Evolutionary conservation across 2,329 filamentous ascomycete species (phyloP).

Genomic region (Hypoxylon sp.): DNA sequence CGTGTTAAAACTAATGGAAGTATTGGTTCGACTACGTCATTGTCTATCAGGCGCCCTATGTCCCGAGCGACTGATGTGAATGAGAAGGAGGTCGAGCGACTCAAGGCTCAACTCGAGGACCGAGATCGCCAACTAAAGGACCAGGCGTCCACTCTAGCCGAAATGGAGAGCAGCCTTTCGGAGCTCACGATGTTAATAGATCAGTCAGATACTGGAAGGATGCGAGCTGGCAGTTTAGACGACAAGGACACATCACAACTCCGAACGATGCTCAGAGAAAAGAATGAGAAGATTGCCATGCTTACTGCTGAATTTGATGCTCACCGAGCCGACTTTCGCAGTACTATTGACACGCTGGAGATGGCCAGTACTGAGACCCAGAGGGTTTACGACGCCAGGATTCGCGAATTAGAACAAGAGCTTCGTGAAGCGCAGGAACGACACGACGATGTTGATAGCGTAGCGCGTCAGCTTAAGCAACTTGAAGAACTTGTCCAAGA

Average conservation of each 20-base stretch:
- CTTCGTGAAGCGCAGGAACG: constrained; percentile 85
- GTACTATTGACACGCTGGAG: constrained; percentile 96
- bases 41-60: constrained; percentile 67
- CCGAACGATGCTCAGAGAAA: constrained; percentile 87
- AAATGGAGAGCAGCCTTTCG: constrained; percentile 79
- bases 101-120: constrained; percentile 83
- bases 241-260: constrained; percentile 83
- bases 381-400: constrained; percentile 93
- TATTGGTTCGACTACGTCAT: constrained; percentile 68
- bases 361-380: constrained; percentile 96
- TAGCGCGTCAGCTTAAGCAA: constrained; percentile 92
- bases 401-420: constrained; percentile 87
- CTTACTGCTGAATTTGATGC: constrained; percentile 95
- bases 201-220: constrained; percentile 62
- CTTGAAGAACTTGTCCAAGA: constrained; percentile 97
- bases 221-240: constrained; percentile 66
- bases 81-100: constrained; percentile 80
- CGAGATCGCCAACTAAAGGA: constrained; percentile 90
- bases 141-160: constrained; percentile 83
- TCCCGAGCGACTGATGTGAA: constrained; percentile 66
- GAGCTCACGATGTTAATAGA: constrained; percentile 75
- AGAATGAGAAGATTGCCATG: constrained; percentile 96
- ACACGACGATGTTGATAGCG: constrained; percentile 90
- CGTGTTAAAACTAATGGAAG: constrained; percentile 69
- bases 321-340: constrained; percentile 94